A percentile compares a stretch with the other conserved stretches of the same genome.
Conservation (phyloP, 2,329 filamentous ascomycete species). For the Phyllosticta ampelicida region DNA sequence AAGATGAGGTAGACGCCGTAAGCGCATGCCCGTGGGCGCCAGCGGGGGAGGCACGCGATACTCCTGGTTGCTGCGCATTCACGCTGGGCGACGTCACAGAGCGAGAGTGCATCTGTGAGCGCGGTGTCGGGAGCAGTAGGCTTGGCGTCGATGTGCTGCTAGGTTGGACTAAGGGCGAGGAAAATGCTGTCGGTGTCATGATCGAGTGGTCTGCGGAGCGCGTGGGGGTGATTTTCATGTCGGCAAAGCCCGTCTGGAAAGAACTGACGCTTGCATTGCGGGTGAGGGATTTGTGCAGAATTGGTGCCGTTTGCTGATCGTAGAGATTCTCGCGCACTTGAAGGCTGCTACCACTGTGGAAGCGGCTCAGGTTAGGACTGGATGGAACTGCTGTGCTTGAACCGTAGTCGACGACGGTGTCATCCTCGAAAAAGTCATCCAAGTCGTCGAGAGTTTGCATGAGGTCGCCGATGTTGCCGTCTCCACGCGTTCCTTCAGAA, state of each 20-base stretch:
- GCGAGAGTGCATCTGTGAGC: conserved; percentile 65
- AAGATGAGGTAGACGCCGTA: neutral
- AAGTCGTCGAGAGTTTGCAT: conserved; percentile 49
- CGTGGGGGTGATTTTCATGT: conserved; percentile 50
- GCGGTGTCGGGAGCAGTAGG: conserved; percentile 26
- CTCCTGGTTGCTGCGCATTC: conserved; percentile 35
- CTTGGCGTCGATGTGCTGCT: conserved; percentile 16
- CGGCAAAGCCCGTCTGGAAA: conserved; percentile 82
- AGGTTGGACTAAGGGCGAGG: conserved; percentile 16
- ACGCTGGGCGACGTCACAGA: conserved; percentile 73
- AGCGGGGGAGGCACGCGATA: conserved; percentile 47
- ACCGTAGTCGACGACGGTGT: conserved; percentile 24
- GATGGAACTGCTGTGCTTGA: conserved; percentile 23
- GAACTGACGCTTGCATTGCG: conserved; percentile 61
- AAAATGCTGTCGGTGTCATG: conserved; percentile 49
- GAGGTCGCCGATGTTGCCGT: conserved; percentile 70
- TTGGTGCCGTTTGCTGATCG: conserved; percentile 85
- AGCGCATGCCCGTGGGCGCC: neutral
- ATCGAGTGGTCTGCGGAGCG: conserved; percentile 35
- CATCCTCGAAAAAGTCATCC: conserved; percentile 44
- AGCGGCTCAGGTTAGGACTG: conserved; percentile 20
- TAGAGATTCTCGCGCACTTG: conserved; percentile 76
- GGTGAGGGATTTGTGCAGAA: conserved; percentile 69
- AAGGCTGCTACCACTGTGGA: conserved; percentile 29
- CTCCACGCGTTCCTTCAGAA: conserved; percentile 66